A percentile compares a stretch with the other conserved stretches of the same genome.
Evolutionary conservation across 208 protist species (phyloP).

Genomic region (Leishmania amazonensis): DNA sequence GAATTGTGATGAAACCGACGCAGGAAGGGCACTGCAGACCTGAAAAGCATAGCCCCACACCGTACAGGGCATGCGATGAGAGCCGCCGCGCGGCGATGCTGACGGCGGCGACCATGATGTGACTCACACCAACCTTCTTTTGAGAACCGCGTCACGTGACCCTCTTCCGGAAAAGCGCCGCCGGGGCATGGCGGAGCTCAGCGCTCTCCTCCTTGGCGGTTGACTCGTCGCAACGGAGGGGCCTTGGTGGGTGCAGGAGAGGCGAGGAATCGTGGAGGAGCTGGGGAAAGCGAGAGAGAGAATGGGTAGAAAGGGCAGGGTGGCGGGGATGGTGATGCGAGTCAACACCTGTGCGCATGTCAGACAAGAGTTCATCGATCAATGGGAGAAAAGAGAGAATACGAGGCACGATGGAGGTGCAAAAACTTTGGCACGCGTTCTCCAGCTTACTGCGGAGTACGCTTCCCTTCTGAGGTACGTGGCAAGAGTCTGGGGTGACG

Average conservation of each 20-base stretch:
- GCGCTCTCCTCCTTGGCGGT: neutral
- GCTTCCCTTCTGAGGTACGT: neutral
- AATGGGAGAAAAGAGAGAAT: neutral
- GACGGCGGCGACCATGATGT: slow-evolving; percentile 43
- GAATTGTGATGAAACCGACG: slow-evolving; percentile 63
- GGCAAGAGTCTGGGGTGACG: neutral
- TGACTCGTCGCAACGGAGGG: neutral
- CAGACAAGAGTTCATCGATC: neutral
- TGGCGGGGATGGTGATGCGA: neutral
- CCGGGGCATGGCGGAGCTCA: neutral
- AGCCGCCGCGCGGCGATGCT: slow-evolving; percentile 52
- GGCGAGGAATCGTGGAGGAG: too few species aligned
- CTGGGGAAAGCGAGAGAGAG: neutral
- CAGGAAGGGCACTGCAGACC: slow-evolving; percentile 61
- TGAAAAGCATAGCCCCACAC: slow-evolving; percentile 51
- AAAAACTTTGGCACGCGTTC: neutral
- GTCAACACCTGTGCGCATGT: neutral
- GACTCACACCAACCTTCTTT: slow-evolving; percentile 50
- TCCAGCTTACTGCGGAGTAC: neutral
- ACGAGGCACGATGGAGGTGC: neutral
- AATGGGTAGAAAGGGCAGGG: neutral
- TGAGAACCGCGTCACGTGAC: neutral
- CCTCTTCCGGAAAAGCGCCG: neutral
- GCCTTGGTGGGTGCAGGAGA: neutral
- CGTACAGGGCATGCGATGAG: slow-evolving; percentile 66